phyloP scores from a whole-genome alignment of 2,329 filamentous ascomycete species.

The Paecilomyces sp. region DNA sequence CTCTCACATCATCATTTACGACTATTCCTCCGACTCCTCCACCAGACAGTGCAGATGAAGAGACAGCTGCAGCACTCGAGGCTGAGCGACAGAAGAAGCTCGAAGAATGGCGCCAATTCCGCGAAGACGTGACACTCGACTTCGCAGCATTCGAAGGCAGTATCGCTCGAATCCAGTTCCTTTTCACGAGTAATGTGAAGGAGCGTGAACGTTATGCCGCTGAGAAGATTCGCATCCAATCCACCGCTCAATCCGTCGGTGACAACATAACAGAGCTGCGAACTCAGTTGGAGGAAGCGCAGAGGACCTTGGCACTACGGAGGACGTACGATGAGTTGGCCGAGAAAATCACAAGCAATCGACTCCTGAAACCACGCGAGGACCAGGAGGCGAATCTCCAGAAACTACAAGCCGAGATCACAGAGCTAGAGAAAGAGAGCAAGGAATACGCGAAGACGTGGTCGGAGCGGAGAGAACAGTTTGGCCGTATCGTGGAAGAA shows the following conservation, averaged over 20 bases:
- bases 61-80: constrained; percentile 38
- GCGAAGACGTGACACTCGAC: constrained; percentile 78
- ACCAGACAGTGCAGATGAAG: constrained; percentile 46
- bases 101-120: constrained; percentile 59
- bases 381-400: constrained; percentile 71
- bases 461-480: constrained; percentile 78
- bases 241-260: constrained; percentile 69
- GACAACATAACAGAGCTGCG: constrained; percentile 67
- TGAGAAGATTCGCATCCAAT: constrained; percentile 71
- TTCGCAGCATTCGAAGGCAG: constrained; percentile 82
- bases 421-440: constrained; percentile 77
- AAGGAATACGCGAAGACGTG: constrained; percentile 74
- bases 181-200: constrained; percentile 71
- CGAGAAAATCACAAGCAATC: constrained; percentile 76
- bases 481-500: constrained; percentile 82
- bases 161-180: constrained; percentile 80
- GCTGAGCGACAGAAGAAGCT: constrained; percentile 43
- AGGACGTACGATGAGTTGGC: constrained; percentile 84
- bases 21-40: constrained; percentile 59
- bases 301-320: constrained; percentile 66
- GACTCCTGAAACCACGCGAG: constrained; percentile 71
- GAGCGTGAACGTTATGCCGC: constrained; percentile 78
- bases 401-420: constrained; percentile 82
- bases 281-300: constrained; percentile 68
- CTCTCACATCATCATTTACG: constrained; percentile 51